These are phyloP conservation scores for Suillus subluteus DNA, from an alignment of 768 basidiomycete species.

Conservation along the genomic window DNA sequence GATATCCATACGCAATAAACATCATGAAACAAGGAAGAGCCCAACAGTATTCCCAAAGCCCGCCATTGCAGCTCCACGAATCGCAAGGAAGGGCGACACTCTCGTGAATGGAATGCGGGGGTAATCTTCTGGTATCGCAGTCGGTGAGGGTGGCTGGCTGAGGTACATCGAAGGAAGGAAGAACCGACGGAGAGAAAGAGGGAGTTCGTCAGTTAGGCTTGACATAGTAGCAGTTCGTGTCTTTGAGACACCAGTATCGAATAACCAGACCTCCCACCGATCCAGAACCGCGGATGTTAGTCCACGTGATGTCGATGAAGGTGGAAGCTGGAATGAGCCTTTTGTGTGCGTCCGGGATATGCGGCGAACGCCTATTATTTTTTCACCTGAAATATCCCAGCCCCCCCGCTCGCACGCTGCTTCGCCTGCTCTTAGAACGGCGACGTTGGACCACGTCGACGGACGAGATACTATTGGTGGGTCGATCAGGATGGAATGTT, in stretches of 20 bases:
- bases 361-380: slow-evolving; percentile 71
- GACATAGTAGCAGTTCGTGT: slow-evolving; percentile 57
- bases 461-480: slow-evolving; percentile 35
- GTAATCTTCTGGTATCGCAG: slow-evolving; percentile 22
- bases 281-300: slow-evolving; percentile 69
- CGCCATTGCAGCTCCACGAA: slow-evolving; percentile 57
- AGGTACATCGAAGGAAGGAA: slow-evolving; percentile 14
- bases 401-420: slow-evolving; percentile 73
- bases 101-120: slow-evolving; percentile 83
- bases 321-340: slow-evolving; percentile 15
- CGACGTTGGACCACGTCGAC: slow-evolving; percentile 49
- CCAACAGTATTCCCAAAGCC: slow-evolving; percentile 84
- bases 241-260: slow-evolving; percentile 57
- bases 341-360: slow-evolving; percentile 51
- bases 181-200: slow-evolving; percentile 19
- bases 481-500: slow-evolving; percentile 31
- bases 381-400: slow-evolving; percentile 68
- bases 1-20: slow-evolving; percentile 5
- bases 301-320: slow-evolving; percentile 37
- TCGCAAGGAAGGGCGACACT: slow-evolving; percentile 59
- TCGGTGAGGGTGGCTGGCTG: slow-evolving; percentile 8
- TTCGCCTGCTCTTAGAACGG: slow-evolving; percentile 56
- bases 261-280: slow-evolving; percentile 84
- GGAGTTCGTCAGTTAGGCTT: slow-evolving; percentile 41
- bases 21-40: slow-evolving; percentile 40